Evolutionary conservation across 306 rosid species (phyloP), one percentile per base, ranked within the genome.

Genomic region (Glycyrrhiza uralensis): DNA sequence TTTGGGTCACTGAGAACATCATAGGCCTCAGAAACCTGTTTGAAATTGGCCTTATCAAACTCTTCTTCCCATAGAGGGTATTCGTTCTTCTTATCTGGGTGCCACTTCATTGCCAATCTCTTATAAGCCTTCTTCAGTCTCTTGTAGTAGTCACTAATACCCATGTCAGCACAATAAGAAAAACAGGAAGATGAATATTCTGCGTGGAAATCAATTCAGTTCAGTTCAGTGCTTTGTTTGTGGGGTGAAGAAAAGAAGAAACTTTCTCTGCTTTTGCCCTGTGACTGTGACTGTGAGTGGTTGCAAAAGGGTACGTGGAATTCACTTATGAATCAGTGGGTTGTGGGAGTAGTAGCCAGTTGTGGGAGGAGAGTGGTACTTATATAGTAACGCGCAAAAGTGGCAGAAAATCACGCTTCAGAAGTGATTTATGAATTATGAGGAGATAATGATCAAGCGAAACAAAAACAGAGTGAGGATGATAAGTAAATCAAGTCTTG

Each of bases 31-130:
- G 79, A 83, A 28, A 90, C 65, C 74, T 82, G 87, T 88, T 88
- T 93, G 80, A 90, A 88, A 71, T 83, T 86, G 6, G 92, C 77
- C 80, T 90, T n/a, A n/a, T n/a, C 98, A 4, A 89, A 86, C 52
- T 84, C 96, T 28, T 81, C 81, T 57, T 84, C 78, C 77, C 70
- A 82, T 7, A 38, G 46, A 19, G 84, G 85, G 15, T 67, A 33
- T 2, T 68, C 77, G 1, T 73, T 17, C 12, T 84, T 84, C 96
- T 87, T 90, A 75, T 90, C 98, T 2, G 96, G 95, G 57, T 92
- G 95, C 84, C 86, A 90, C 45, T 83, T 88, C 91, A 85, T 84
- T 6, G 91, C 91, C 67, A 90, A 52, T 28, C 69, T 85, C 73
- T 74, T 85, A 76, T 85, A 93, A 3, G 96, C 89, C 76, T 85